These are phyloP conservation scores for Dactylorhiza incarnata DNA, from an alignment of 106 monocot genomes.

Conservation along the genomic window DNA sequence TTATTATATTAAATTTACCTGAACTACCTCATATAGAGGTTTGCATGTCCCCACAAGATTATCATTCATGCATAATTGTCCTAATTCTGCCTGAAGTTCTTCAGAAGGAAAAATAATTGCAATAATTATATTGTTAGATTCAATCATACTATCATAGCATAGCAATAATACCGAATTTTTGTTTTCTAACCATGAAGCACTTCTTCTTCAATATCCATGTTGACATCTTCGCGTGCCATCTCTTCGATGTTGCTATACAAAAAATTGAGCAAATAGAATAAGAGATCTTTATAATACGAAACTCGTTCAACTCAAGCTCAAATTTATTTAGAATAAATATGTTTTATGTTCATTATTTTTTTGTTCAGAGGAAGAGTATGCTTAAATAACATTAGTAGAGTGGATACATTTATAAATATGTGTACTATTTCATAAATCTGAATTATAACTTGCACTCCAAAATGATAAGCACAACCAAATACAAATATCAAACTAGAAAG, in stretches of 20 bases:
- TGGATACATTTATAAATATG: background rate
- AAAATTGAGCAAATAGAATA: no score
- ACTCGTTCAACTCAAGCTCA: background rate
- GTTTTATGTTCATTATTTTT: background rate
- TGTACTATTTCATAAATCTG: background rate
- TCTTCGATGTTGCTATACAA: slow-evolving; percentile 96
- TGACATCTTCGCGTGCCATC: slow-evolving; percentile 84
- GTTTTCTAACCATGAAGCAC: slow-evolving; percentile 50
- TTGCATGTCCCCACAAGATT: slow-evolving; percentile 47
- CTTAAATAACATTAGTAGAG: background rate
- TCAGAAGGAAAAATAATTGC: slow-evolving; percentile 7
- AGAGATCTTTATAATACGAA: background rate
- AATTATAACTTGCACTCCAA: background rate
- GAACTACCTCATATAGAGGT: slow-evolving; percentile 82
- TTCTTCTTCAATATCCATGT: slow-evolving; percentile 88
- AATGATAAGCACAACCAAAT: background rate
- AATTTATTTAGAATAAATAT: background rate
- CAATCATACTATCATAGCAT: no score
- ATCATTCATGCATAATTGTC: slow-evolving; percentile 49
- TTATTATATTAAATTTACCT: slow-evolving; percentile 38
- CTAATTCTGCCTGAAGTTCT: slow-evolving; percentile 75
- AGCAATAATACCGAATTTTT: background rate
- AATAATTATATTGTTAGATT: no score
- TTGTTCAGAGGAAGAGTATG: background rate
- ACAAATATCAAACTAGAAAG: background rate